These are phyloP conservation scores for Cyberlindnera galapagoensis DNA, from an alignment of 805 yeast species.

Conservation along the genomic window DNA sequence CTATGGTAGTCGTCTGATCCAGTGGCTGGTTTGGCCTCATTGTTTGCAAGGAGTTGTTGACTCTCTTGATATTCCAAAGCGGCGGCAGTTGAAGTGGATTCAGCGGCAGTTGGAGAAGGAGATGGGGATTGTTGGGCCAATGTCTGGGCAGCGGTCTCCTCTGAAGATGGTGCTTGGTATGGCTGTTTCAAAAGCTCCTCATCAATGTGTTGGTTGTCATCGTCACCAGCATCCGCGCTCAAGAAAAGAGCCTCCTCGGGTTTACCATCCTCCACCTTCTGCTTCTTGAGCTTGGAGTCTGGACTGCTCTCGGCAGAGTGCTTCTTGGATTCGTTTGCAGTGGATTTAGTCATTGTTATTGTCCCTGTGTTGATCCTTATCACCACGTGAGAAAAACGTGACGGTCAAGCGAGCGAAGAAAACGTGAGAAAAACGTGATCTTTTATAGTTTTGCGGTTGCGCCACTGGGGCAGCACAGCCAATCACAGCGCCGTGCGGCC, in stretches of 20 bases:
- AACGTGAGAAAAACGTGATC: too few relatives aligned
- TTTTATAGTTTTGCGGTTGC: too few relatives aligned
- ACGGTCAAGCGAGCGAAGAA: constrained; percentile 1
- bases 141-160: constrained; percentile 10
- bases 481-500: too few relatives aligned
- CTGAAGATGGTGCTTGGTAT: not conserved
- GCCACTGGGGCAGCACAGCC: too few relatives aligned
- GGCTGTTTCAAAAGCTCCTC: not conserved
- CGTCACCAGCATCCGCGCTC: too few relatives aligned
- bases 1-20: constrained; percentile 84
- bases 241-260: too few relatives aligned
- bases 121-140: constrained; percentile 18
- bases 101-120: constrained; percentile 15
- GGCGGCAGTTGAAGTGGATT: too few relatives aligned
- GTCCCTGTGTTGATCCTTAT: constrained; percentile 8
- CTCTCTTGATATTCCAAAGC: too few relatives aligned
- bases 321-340: too few relatives aligned
- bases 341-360: not conserved
- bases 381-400: constrained; percentile 24
- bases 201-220: too few relatives aligned
- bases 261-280: too few relatives aligned
- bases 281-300: too few relatives aligned
- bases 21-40: constrained; percentile 44
- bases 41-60: constrained; percentile 15
- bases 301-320: not conserved